These are phyloP conservation scores for Neckera pumila DNA, from an alignment of 225 moss, liverwort and hornwort species.

Conservation along the genomic window DNA sequence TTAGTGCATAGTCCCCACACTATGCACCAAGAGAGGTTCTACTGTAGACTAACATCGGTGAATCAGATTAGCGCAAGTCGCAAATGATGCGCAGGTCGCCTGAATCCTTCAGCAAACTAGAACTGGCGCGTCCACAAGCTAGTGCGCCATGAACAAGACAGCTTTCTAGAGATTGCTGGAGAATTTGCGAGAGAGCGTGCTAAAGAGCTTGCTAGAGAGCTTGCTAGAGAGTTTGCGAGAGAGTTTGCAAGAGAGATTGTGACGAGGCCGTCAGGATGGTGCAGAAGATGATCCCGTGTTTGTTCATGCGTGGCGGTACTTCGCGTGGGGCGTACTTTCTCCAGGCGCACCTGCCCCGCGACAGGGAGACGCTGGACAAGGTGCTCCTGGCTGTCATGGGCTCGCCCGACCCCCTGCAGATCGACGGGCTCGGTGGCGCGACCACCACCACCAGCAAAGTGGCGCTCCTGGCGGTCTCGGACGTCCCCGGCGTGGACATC, in stretches of 20 bases:
- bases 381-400: conserved; percentile 48
- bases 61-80: background rate
- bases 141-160: background rate
- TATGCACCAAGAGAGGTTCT: no score
- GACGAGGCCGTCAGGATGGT: background rate
- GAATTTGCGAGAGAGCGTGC: background rate
- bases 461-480: conserved; percentile 26
- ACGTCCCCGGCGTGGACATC: conserved; percentile 17
- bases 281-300: conserved; percentile 38
- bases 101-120: background rate
- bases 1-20: no score
- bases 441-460: conserved; percentile 47
- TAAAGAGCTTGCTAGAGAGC: background rate
- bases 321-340: conserved; percentile 45
- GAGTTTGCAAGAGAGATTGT: background rate
- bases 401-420: conserved; percentile 31
- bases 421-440: conserved; percentile 50
- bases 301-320: conserved; percentile 60
- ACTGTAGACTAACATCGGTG: no score
- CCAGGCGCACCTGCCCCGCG: conserved; percentile 32
- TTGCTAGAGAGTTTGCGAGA: background rate
- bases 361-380: conserved; percentile 10
- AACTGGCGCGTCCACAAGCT: background rate
- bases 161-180: background rate
- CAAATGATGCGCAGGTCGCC: background rate